These are phyloP conservation scores for Metschnikowia orientalis DNA, from an alignment of 805 yeast genomes.

Conservation along the genomic window DNA sequence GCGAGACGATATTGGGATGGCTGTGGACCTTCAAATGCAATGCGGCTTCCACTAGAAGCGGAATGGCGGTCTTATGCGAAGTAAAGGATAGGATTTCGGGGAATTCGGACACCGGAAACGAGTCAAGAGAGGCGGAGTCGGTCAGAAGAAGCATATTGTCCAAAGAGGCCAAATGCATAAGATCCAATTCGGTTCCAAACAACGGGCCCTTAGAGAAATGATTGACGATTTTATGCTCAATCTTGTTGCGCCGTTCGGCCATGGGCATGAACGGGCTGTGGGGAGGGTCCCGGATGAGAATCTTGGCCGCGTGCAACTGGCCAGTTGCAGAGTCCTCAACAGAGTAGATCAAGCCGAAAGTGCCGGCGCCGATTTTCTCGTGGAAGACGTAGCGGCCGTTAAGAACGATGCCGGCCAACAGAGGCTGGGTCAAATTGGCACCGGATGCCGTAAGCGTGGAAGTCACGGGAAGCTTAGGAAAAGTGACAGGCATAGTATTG, in stretches of 20 bases:
- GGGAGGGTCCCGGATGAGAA: constrained; percentile 59
- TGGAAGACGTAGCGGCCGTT: constrained; percentile 50
- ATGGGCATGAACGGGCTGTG: constrained; percentile 74
- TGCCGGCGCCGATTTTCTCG: constrained; percentile 44
- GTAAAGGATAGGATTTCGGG: no score
- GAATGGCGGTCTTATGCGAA: constrained; percentile 23
- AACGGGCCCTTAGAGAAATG: constrained; percentile 6
- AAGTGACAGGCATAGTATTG: no score
- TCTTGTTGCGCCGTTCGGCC: constrained; percentile 54
- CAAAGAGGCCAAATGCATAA: constrained; percentile 1
- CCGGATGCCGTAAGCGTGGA: no score
- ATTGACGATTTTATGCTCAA: constrained; percentile 28
- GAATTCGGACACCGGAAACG: no score
- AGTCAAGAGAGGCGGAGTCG: not conserved
- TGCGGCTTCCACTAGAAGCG: constrained; percentile 60
- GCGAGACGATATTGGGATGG: constrained; percentile 74
- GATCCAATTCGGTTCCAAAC: not conserved
- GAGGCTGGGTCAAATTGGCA: no score
- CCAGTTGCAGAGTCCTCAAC: constrained; percentile 48
- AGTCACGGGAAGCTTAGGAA: no score
- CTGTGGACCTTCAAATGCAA: constrained; percentile 70
- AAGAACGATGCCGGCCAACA: constrained; percentile 70
- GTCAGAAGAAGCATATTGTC: not conserved
- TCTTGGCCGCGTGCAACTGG: constrained; percentile 64
- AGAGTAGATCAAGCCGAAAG: constrained; percentile 35